A percentile compares a stretch with the other conserved stretches of the same genome.
phyloP scores from a whole-genome alignment of 148 eudicot genomes.

The Persicaria maculosa region DNA sequence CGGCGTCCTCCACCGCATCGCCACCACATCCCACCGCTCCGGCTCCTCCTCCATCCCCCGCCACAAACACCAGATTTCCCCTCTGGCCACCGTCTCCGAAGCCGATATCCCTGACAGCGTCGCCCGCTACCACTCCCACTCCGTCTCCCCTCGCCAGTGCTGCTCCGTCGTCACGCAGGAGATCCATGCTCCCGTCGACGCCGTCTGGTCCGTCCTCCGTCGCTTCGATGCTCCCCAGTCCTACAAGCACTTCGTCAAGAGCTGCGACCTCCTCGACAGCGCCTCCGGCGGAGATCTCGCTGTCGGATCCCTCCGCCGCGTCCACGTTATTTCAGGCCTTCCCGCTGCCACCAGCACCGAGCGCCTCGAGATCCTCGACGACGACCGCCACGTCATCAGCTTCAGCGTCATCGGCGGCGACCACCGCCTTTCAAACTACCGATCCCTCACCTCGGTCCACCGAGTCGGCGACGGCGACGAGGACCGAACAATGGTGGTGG shows the following conservation, averaged over 20 bases:
- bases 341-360: conserved; percentile 68
- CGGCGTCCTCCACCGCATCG: conserved; percentile 7
- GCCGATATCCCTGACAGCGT: conserved; percentile 42
- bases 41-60: neutral
- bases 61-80: neutral
- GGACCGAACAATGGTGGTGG: conserved; percentile 45
- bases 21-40: neutral
- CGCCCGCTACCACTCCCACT: conserved; percentile 44
- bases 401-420: conserved; percentile 75
- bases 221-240: conserved; percentile 79
- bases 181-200: conserved; percentile 41
- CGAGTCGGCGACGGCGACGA: conserved; percentile 23
- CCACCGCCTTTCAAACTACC: conserved; percentile 59
- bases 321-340: conserved; percentile 60
- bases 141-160: conserved; percentile 46
- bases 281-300: conserved; percentile 35
- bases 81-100: conserved; percentile 10
- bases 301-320: conserved; percentile 62
- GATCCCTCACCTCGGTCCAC: conserved; percentile 61
- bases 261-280: conserved; percentile 48
- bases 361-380: conserved; percentile 66
- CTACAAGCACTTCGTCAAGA: conserved; percentile 73
- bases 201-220: conserved; percentile 76
- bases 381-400: conserved; percentile 57
- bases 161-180: conserved; percentile 64